Conservation (phyloP, 129 eudicot genomes). For the carrot (Daucus carota) region DH1_v3.0 NC_030385.2:36354001-36354500, state of each 20-base stretch:
- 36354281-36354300: not conserved
- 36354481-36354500: not conserved
- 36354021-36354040: no score
- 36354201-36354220: constrained; percentile 79
- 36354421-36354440: not conserved
- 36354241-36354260: constrained; percentile 91
- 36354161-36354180: constrained; percentile 91
- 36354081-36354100: not conserved
- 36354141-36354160: constrained; percentile 12
- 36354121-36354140: not conserved
- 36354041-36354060: no score
- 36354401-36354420: not conserved
- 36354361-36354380: not conserved
- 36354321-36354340: not conserved
- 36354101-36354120: not conserved
- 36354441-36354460: not conserved
- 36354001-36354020: no score
- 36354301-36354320: not conserved
- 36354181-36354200: constrained; percentile 79
- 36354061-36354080: no score
- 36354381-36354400: not conserved
- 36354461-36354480: not conserved
- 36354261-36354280: constrained; percentile 34
- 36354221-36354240: constrained; percentile 91
- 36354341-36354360: not conserved